These are phyloP conservation scores for Fremontodendron californicum DNA, from an alignment of 345 rosid genomes.

Conservation along the genomic window DNA sequence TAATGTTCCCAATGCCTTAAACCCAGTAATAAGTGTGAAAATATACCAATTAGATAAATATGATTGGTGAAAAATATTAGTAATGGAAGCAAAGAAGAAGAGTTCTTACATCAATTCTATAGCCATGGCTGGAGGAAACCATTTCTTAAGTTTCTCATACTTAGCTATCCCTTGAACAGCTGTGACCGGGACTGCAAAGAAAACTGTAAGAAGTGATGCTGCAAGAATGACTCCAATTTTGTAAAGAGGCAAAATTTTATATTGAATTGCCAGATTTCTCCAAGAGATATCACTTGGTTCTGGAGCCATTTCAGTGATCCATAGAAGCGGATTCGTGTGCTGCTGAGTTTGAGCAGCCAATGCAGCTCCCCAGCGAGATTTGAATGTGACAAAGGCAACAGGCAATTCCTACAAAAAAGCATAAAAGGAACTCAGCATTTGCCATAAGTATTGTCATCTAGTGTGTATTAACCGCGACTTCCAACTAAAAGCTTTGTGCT, in stretches of 20 bases:
- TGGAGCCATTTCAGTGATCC: conserved; percentile 82
- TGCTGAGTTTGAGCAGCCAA: conserved; percentile 81
- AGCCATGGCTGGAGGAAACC: conserved; percentile 87
- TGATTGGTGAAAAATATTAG: too few species aligned
- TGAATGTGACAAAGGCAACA: conserved; percentile 79
- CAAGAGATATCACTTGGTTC: conserved; percentile 81
- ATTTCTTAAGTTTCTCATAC: conserved; percentile 74
- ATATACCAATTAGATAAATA: too few species aligned
- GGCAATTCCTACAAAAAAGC: conserved; percentile 60
- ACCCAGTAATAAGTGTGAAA: too few species aligned
- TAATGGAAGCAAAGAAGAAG: not conserved
- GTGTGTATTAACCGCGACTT: not conserved
- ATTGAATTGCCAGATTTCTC: conserved; percentile 61
- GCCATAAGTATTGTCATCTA: not conserved
- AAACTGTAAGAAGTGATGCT: conserved; percentile 69
- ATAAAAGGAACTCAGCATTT: not conserved
- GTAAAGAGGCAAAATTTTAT: conserved; percentile 47
- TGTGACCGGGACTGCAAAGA: conserved; percentile 87
- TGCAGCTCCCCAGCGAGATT: conserved; percentile 65
- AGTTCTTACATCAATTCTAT: conserved; percentile 63
- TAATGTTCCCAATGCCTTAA: not conserved
- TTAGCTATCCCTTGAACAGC: conserved; percentile 95
- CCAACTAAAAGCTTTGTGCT: too few species aligned
- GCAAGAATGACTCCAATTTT: conserved; percentile 66
- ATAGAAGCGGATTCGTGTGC: conserved; percentile 66